Base-by-base conservation (phyloP, 176 grass and related monocot genomes). In the Oryza glumipatula region DNA sequence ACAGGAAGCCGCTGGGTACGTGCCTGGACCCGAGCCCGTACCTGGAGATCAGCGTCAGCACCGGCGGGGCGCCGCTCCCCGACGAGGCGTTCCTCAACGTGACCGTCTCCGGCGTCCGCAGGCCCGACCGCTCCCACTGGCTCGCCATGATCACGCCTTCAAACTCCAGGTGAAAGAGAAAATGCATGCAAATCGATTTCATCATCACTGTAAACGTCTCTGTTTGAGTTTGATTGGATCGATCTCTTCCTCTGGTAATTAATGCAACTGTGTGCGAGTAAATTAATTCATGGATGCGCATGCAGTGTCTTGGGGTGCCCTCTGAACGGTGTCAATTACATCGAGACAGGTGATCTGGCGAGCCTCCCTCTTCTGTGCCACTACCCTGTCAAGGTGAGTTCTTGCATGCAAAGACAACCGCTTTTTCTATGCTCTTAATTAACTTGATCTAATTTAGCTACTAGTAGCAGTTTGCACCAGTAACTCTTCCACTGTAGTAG, bases 81-180 rank as follows among this genome's bases (percentile, higher is more conserved):
- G 88, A 97, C 73, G 90, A 97, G 67, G 84, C 67, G 38, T 86
- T 90, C 82, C 7, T 94, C 65, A 70, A 82, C 3, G 94, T 94
- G 14, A 97, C 90, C 33, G 86, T 94, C 56, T 63, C 76, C 38
- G 90, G 94, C 73, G 83, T 94, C 35, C 45, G 63, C 47, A 38
- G 24, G 36, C 94, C 92, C 41, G 48, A 80, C 49, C 41, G 33
- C 4, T 85, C 82, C 21, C 80, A 97, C 61, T 97, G 92, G 94
- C 73, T 97, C 66, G 92, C 92, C 80, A 92, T 97, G 94, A 89
- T 97, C 76, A 90, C 94, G 78, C 94, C 94, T 68, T 94, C 92
- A 19, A 89, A 94, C 79, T 86, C 88, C 41, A 88, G 80, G 94
- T 97, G 58, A 92, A 33, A 49, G 11, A 64, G 11, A 64, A 36